Conservation (phyloP, 139 green algal genomes). For the Zygnema cylindricum region DNA sequence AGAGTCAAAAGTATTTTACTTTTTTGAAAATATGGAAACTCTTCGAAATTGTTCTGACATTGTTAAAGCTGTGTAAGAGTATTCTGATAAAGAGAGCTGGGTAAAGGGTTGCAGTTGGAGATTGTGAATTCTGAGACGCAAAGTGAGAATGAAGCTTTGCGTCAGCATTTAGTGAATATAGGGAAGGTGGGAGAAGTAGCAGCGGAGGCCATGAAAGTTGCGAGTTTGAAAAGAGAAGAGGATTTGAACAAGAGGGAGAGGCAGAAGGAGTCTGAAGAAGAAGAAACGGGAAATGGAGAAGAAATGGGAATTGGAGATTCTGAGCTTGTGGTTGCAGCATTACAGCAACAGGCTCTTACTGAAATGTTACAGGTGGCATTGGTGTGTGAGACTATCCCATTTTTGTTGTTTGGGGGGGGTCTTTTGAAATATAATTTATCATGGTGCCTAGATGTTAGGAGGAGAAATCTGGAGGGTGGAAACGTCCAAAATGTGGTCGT, state of each 20-base stretch:
- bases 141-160: background rate
- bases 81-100: no score
- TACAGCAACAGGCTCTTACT: background rate
- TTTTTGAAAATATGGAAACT: no score
- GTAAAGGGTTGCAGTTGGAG: no score
- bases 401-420: no score
- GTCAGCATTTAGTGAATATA: background rate
- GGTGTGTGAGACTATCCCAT: background rate
- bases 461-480: background rate
- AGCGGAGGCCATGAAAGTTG: background rate
- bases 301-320: no score
- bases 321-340: background rate
- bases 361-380: background rate
- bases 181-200: background rate
- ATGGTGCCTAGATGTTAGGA: background rate
- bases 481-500: background rate
- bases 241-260: background rate
- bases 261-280: background rate
- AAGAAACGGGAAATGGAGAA: no score
- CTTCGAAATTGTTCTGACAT: no score
- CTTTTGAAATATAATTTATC: background rate
- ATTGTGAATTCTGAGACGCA: background rate
- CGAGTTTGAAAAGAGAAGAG: background rate
- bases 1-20: no score
- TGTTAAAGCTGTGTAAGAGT: no score